These are phyloP conservation scores for Pythium brassicae DNA, from an alignment of 352 stramenopile species.

Conservation along the genomic window DNA sequence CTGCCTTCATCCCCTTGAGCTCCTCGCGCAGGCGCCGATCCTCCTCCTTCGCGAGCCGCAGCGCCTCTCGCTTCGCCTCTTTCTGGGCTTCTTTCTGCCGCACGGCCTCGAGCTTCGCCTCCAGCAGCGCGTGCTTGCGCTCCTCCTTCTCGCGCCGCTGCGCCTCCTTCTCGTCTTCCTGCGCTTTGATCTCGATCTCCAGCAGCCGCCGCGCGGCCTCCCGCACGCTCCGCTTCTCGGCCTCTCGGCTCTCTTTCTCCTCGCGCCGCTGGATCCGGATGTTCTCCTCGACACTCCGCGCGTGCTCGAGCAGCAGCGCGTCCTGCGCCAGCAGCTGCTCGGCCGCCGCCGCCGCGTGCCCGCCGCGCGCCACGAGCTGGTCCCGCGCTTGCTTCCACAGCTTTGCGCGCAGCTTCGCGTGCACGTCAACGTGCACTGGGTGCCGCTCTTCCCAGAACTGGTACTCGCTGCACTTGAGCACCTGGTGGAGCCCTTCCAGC, in stretches of 20 bases:
- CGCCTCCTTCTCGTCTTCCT: constrained; percentile 72
- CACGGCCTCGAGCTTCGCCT: constrained; percentile 54
- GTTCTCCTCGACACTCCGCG: constrained; percentile 37
- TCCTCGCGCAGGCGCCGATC: constrained; percentile 64
- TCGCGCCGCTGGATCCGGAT: constrained; percentile 24
- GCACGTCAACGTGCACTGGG: constrained; percentile 47
- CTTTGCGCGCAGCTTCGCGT: constrained; percentile 52
- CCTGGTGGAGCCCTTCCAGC: constrained; percentile 63
- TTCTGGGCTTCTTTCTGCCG: constrained; percentile 67
- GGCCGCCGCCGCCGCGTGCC: constrained; percentile 37
- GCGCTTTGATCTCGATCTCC: constrained; percentile 74
- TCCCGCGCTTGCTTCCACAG: constrained; percentile 60
- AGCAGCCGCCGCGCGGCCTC: constrained; percentile 64
- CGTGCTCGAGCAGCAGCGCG: constrained; percentile 33
- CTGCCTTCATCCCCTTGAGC: constrained; percentile 65
- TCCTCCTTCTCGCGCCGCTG: constrained; percentile 63
- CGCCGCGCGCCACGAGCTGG: constrained; percentile 21
- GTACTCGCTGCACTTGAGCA: constrained; percentile 65
- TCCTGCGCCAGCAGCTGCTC: constrained; percentile 42
- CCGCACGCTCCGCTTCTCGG: constrained; percentile 64
- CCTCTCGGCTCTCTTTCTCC: constrained; percentile 55
- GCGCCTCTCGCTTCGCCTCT: constrained; percentile 58
- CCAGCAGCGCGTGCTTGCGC: constrained; percentile 62
- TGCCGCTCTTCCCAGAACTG: constrained; percentile 85
- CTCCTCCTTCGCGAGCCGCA: constrained; percentile 59